Conservation (phyloP, 75 land plant species). For the Sequoia sempervirens region DNA sequence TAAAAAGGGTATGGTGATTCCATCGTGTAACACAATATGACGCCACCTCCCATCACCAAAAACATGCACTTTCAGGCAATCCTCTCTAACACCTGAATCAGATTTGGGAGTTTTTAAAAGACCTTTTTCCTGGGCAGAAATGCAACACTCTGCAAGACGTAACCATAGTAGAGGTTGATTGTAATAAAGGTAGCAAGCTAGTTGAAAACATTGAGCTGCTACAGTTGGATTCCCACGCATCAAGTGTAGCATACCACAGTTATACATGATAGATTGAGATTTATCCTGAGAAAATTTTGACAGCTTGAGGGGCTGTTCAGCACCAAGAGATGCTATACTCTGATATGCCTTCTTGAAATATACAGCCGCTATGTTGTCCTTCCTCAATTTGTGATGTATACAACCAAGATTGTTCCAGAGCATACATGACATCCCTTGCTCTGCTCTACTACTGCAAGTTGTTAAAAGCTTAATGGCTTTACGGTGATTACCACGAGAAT, state of each 20-base stretch:
- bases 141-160: conserved; percentile 88
- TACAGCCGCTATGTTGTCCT: conserved; percentile 51
- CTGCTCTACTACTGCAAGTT: conserved; percentile 59
- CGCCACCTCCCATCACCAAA: conserved; percentile 87
- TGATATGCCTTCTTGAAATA: conserved; percentile 69
- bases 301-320: conserved; percentile 55
- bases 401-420: conserved; percentile 90
- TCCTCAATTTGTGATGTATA: conserved; percentile 65
- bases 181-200: conserved; percentile 59
- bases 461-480: conserved; percentile 84
- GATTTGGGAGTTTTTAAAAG: conserved; percentile 20
- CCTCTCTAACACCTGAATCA: conserved; percentile 11
- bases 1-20: conserved; percentile 19
- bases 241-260: conserved; percentile 82
- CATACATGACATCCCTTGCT: conserved; percentile 47
- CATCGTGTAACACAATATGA: conserved; percentile 45
- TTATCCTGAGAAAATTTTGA: conserved; percentile 73
- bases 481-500: conserved; percentile 84
- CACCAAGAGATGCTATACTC: conserved; percentile 24
- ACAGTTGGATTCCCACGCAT: conserved; percentile 75
- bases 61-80: conserved; percentile 44
- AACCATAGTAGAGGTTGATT: conserved; percentile 81
- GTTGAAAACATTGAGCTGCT: conserved; percentile 81
- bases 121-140: conserved; percentile 82
- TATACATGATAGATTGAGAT: conserved; percentile 70